Evolutionary conservation across 257 asterid genomes (phyloP), one percentile per base, ranked within the genome.

Genomic region (Nemophila menziesii): DNA sequence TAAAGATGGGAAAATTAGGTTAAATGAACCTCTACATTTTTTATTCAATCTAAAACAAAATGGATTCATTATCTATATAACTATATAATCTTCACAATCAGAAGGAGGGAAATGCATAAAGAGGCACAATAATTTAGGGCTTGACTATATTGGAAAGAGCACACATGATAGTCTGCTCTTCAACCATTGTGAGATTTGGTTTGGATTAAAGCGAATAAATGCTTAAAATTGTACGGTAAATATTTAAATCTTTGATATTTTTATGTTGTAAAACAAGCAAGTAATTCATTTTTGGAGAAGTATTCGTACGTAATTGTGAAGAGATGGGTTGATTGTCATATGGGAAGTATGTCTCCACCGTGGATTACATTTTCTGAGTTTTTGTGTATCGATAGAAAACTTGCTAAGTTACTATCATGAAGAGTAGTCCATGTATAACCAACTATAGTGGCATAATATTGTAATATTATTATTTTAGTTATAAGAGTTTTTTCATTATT

Each of bases 151-250:
- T 21, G 94, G 93, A 44, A 89, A 84, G 72, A 78, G 70, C 60
- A 80, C 71, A 3, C 95, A 80, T 51, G 95, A 84, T 51, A 89
- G 98, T 68, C 72, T 89, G 64, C 94, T 89, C 46, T 89, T 89
- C 65, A 84, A 84, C 57, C 98, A 89, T 64, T 89, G 74, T 22
- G 98, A 89, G 72, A 76, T 75, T 52, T 89, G 98, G 98, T 84
- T 73, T 38, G 92, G 71, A 52, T 80, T 89, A 38, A 80, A 79
- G 74, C 71, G 82, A 49, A 42, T 63, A 37, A 69, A 58, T 55
- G 70, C 61, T 46, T 80, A 55, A 72, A 42, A n/a, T 21, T 19
- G 3, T 23, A 29, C 23, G 8, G 33, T 17, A 43, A 23, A 44
- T 62, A 27, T 17, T n/a, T 47, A 24, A 38, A 39, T 26, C 19